Conservation (phyloP, 495 filamentous ascomycete genomes). For the Talaromyces adpressus region DNA sequence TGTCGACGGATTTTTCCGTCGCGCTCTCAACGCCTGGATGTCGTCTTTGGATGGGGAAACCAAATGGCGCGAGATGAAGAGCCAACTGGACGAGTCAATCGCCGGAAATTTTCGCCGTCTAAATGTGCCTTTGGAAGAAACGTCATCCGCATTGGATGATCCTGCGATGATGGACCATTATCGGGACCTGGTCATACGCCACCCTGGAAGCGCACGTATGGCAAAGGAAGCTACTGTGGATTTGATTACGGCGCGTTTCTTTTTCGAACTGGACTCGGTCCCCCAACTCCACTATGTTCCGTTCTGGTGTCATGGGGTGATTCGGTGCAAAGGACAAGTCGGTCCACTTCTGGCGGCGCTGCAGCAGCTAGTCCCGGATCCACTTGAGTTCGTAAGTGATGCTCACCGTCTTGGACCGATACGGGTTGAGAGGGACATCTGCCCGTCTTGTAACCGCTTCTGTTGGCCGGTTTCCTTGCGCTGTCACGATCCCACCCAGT, state of each 20-base stretch:
- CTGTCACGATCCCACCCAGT: constrained; percentile 9
- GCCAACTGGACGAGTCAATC: constrained; percentile 6
- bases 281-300: constrained; percentile 9
- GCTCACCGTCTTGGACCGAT: constrained; percentile 10
- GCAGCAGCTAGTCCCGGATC: constrained; percentile 10
- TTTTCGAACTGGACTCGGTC: constrained; percentile 9
- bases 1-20: constrained; percentile 17
- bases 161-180: constrained; percentile 16
- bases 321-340: constrained; percentile 16
- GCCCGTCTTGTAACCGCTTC: constrained; percentile 13
- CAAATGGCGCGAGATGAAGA: constrained; percentile 14
- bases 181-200: constrained; percentile 14
- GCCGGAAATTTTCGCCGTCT: constrained; percentile 10
- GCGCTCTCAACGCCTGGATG: constrained; percentile 18
- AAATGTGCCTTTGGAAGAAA: constrained; percentile 12
- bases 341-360: constrained; percentile 12
- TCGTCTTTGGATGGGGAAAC: constrained; percentile 15
- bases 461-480: constrained; percentile 12
- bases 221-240: not conserved
- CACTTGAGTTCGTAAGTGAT: constrained; percentile 13
- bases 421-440: constrained; percentile 11
- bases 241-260: constrained; percentile 18
- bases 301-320: constrained; percentile 13
- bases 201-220: constrained; percentile 1
- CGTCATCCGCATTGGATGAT: constrained; percentile 13